Conservation (phyloP, 202 grass and related monocot species). For the Miscanthus sacchariflorus region DNA sequence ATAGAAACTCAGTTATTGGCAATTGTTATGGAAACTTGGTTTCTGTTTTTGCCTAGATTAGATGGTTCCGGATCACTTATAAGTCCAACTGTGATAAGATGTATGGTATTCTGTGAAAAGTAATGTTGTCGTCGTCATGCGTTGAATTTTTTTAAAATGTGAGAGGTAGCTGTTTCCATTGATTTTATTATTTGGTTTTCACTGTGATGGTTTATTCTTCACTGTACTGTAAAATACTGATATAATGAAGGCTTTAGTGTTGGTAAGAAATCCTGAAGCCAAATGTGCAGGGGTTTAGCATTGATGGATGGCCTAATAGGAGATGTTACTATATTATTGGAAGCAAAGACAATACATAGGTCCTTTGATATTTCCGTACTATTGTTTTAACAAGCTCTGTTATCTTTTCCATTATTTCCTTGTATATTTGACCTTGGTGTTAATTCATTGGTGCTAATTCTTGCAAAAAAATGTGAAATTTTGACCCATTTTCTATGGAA, state of each 20-base stretch:
- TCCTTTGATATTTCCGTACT: neutral
- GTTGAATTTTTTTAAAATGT: neutral
- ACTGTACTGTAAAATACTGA: neutral
- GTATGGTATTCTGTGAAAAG: neutral
- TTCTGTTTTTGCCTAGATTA: neutral
- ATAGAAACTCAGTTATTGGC: neutral
- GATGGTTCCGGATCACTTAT: neutral
- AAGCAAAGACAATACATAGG: neutral
- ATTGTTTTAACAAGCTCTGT: neutral
- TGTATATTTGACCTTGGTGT: neutral
- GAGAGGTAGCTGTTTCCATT: neutral
- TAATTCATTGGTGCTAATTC: neutral
- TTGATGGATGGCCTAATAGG: neutral
- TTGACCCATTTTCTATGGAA: conserved; percentile 6
- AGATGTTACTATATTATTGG: conserved; percentile 1
- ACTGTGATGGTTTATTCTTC: neutral
- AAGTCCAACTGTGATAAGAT: neutral
- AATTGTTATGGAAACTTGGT: neutral
- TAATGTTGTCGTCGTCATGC: neutral
- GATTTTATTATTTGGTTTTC: neutral
- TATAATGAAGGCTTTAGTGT: neutral
- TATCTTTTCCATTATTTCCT: neutral
- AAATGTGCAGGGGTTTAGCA: neutral
- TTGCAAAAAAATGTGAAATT: neutral
- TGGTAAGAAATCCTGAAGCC: neutral